Evolutionary conservation across 2,329 filamentous ascomycete species (phyloP), one percentile per base, ranked within the genome.

Genomic region (Xenoacremonium recifei): DNA sequence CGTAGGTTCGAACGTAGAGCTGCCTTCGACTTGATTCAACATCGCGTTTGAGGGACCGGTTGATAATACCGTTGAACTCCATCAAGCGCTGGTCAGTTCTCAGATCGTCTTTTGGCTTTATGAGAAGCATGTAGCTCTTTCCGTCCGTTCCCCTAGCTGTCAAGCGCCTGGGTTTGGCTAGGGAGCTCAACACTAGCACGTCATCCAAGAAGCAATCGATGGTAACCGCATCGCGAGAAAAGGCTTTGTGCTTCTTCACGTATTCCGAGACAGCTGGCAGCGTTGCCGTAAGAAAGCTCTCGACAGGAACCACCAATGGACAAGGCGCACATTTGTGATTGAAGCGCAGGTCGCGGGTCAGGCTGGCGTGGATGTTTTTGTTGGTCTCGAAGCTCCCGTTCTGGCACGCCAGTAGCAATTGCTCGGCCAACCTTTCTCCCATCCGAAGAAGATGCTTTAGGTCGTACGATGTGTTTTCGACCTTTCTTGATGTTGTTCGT

Each of bases 41-140:
- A 58, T 97, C 91, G 48, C 87, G 84, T 61, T 96, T 96, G 42
- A 99, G 70, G 3, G 92, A 89, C 45, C 93, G 80, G 63, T 99
- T 99, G 71, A 99, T 97, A 80, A 97, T 93, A 34, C 86, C 84
- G 63, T 97, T 99, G 73, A 99, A 99, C 62, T 99, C 95, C 91
- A 99, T 99, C 16, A 99, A 82, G 38, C 93, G 89, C 64, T 97
- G 92, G 58, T 99, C 95, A 53, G 95, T 99, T 37, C 93, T 86
- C 18, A 99, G 78, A 63, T 99, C 95, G 62, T 99, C 93, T 64
- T 97, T 97, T 7, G 93, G 95, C 61, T 99, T 99, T 72, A 95
- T 95, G 42, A 99, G 77, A 6, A 99, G 79, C 50, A 89, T 88
- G 63, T 99, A 99, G 15, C 78, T 77, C 44, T 85, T 86, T 6